Conservation (phyloP, 306 rosid species). For the Castanea crenata region DNA sequence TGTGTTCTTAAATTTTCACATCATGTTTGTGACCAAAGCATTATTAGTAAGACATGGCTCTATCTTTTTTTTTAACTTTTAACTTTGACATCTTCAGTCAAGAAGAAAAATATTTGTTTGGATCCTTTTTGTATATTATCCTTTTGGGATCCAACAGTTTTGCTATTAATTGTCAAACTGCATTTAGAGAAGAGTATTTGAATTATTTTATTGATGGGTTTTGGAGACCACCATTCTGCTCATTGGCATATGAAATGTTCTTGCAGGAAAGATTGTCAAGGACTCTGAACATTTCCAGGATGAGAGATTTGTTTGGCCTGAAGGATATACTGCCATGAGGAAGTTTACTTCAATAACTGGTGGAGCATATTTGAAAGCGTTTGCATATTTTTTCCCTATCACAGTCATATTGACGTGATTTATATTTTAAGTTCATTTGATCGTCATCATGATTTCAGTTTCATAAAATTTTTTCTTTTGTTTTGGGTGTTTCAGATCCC, state of each 20-base stretch:
- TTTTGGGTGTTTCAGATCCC: conserved; percentile 54
- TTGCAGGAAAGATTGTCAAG: conserved; percentile 77
- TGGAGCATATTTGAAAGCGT: conserved; percentile 22
- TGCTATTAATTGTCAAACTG: not conserved
- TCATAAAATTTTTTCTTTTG: not conserved
- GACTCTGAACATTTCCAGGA: conserved; percentile 67
- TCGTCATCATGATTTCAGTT: conserved; percentile 13
- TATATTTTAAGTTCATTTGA: conserved; percentile 8
- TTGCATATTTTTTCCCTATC: conserved; percentile 10
- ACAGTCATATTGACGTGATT: not conserved
- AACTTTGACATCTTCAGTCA: not conserved
- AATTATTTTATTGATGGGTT: conserved; percentile 15
- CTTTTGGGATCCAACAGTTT: not conserved
- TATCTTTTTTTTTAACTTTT: not conserved
- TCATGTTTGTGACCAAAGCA: not conserved
- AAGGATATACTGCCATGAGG: conserved; percentile 89
- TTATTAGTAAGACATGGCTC: not conserved
- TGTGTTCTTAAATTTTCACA: conserved; percentile 7
- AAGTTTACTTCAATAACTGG: conserved; percentile 83
- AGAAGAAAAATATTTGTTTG: not conserved
- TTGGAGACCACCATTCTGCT: conserved; percentile 17
- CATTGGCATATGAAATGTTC: conserved; percentile 7
- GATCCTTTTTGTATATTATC: not conserved
- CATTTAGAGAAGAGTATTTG: conserved; percentile 14
- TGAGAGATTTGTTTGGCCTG: conserved; percentile 75